Evolutionary conservation across 1,139 yeast species (phyloP), one percentile per base, ranked within the genome.

Genomic region (Yamadazyma kanchanaburiensis): DNA sequence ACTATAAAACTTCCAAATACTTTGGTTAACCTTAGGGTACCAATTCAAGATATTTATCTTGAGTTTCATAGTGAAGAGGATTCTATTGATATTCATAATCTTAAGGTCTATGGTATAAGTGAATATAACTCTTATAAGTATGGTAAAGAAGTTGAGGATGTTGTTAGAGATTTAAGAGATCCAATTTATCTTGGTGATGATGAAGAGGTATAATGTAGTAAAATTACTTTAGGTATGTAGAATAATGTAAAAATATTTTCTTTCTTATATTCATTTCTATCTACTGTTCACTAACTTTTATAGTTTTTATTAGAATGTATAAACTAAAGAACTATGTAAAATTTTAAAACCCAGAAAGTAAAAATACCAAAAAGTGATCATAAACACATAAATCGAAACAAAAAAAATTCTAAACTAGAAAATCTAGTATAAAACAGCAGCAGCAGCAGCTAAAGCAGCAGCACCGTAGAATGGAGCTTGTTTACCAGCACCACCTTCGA

Each of bases 51-150:
- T 37, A 35, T 69, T 5, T 67, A 60, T 43, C 26, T 69, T 15
- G 63, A 63, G 33, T 47, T 69, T 18, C 44, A 39, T 19, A 32
- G 32, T 14, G 26, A 31, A 10, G 38, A 44, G 4, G 45, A 52
- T 1, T 27, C 30, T 4, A 45, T 57, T n/a, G 57, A 55, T 9
- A 39, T 64, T 26, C 51, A 41, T 25, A 53, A 51, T 28, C 25
- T 67, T 18, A 58, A 62, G 40, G 68, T 57, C 0, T 66, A 59
- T 38, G 74, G 74, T 3, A 54, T 66, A 13, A 55, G 56, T 26
- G 69, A 64, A 34, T 44, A 47, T 25, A 47, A 55, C 34, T 46
- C 64, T 9, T 52, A 50, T 34, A 56, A 50, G 33, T 53, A 55
- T 32, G 38, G 37, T 14, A 46, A 55, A 21, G 55, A 58, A 21